Base-by-base conservation (phyloP, 495 filamentous ascomycete genomes). In the Penicillium robsamsonii region DNA sequence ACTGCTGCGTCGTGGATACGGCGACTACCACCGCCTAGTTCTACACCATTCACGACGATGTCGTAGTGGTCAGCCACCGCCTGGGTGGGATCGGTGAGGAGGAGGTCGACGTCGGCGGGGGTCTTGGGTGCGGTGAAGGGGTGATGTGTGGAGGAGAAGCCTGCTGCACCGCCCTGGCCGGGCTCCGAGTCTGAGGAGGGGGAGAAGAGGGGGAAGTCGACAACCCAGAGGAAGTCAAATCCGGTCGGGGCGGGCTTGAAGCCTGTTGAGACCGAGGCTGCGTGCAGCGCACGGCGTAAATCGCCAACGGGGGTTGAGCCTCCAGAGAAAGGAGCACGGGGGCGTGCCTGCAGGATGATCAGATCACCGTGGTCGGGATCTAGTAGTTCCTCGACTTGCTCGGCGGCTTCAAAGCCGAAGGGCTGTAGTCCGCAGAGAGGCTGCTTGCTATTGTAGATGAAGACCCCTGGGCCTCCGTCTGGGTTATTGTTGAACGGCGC, bases 31-130 rank as follows among this genome's bases (percentile, higher is more conserved):
- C 94, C 94, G 41, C 94, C 94, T 27, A 98, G 81, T 70, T 98
- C 94, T 13, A 96, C 84, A 15, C 94, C 94, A 66, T 98, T 98
- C 55, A 97, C 82, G 12, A 98, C 94, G 15, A 98, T 80, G 64
- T 98, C 94, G 69, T 96, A 98, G 68, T 95, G 90, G 66, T 96
- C 92, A 1, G 83, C 92, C 37, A 79, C 80, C 0, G 81, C 92
- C 55, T 80, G 72, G 10, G 87, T 77, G 2, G 94, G 95, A 50
- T 91, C 78, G 5, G 82, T 85, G 18, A 81, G 71, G 10, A 97
- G 82, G 2, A 92, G 67, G 42, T 90, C 85, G 27, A 96, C 82
- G 64, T 97, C 95, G 12, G 76, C 74, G 12, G 80, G 61, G 6
- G 83, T 80, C 50, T 87, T 84, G 0, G 95, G 94, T 0, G 95